These are phyloP conservation scores for Yamadazyma sp. DNA, from an alignment of 805 yeast species.

Conservation along the genomic window DNA sequence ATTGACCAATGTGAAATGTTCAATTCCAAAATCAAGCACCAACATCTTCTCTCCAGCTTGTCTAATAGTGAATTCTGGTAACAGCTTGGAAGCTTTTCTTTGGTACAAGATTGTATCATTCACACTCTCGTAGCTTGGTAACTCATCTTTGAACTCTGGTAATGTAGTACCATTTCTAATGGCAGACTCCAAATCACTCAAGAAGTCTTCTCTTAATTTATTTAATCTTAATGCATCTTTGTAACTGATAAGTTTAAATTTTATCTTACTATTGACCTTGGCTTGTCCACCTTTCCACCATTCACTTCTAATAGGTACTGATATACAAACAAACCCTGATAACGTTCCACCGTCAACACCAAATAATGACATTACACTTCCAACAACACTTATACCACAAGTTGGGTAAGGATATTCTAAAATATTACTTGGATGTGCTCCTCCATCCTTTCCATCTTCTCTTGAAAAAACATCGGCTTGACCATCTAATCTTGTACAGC, in stretches of 20 bases:
- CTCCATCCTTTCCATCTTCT: conserved; percentile 94
- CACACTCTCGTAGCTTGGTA: conserved; percentile 8
- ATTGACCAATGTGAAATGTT: conserved; percentile 23
- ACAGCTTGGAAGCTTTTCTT: conserved; percentile 4
- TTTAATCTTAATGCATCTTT: conserved; percentile 9
- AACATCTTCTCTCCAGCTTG: conserved; percentile 32
- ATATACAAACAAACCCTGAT: conserved; percentile 96
- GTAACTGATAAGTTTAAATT: conserved; percentile 64
- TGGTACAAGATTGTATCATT: conserved; percentile 8
- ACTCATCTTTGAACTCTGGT: conserved; percentile 10
- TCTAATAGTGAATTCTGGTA: conserved; percentile 16
- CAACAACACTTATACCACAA: conserved; percentile 96
- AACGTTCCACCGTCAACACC: conserved; percentile 97
- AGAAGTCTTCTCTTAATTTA: conserved; percentile 7
- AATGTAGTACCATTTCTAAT: conserved; percentile 66
- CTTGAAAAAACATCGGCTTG: conserved; percentile 99
- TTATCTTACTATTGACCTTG: conserved; percentile 84
- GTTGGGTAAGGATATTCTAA: conserved; percentile 95
- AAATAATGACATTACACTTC: conserved; percentile 95
- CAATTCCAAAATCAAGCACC: conserved; percentile 26
- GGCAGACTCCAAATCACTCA: conserved; percentile 7
- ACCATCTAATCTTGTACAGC: conserved; percentile 90
- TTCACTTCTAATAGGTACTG: conserved; percentile 91
- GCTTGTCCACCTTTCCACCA: conserved; percentile 98
- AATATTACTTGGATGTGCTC: conserved; percentile 95